Base-by-base conservation (phyloP, 164 flowering plant genomes). In the Magnolia officinalis region DNA sequence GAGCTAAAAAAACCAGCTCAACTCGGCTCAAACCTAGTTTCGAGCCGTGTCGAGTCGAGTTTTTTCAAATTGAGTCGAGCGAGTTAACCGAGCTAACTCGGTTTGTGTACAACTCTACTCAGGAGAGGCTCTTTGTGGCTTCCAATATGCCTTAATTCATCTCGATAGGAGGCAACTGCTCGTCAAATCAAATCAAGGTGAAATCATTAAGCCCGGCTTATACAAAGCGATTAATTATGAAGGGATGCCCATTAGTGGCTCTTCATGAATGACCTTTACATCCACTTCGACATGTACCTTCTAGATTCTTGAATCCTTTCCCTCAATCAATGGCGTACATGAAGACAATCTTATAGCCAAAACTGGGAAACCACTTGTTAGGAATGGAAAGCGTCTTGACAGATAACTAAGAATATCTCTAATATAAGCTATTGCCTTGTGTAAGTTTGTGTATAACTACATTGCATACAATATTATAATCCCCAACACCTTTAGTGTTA, bases 161-260 rank as follows among this genome's bases (percentile, higher is more conserved):
- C 85, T 89, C 4, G 92, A 89, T 72, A 85, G 88, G 52, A 79
- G 90, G 66, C 86, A 85, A 78, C 87, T 87, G 14, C 83, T 89
- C 50, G 80, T 89, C 70, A 89, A 87, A 72, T 85, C 89, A 16
- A 84, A 85, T 64, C 88, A 88, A 16, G 90, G 92, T 19, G 86
- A 87, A 74, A 67, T 87, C 31, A 75, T 89, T 51, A 87, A 85
- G 71, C 92, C 92, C 19, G 90, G 84, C 77, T 86, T 83, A 77
- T 73, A 50, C 80, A 90, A 90, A 78, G 91, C 90, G 1, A 88
- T 89, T 50, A 88, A 88, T 74, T 90, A 90, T 51, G 92, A 90
- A 80, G 92, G 92, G 23, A 90, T 89, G 94, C 94, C 94, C 73
- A 89, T 69, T 82, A 82, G 63, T 82, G 92, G 77, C 91, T 92